Percentiles rank a stretch among this genome's conserved stretches.
Conservation (phyloP, 2,329 filamentous ascomycete species). For the Coniochaeta pulveracea region DNA sequence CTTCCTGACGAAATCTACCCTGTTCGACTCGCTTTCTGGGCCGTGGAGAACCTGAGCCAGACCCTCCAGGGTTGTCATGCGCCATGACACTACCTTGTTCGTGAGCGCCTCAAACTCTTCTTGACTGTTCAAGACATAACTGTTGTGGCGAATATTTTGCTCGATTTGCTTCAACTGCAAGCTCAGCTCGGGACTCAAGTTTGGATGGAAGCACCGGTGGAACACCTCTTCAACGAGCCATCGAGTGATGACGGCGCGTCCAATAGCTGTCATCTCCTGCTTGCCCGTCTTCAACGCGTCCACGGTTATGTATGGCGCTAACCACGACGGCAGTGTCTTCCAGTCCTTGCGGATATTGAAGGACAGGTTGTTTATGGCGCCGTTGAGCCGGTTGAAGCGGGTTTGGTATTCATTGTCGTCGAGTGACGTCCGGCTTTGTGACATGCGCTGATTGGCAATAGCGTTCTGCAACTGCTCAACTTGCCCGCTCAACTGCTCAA, state of each 20-base stretch:
- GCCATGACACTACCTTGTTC: conserved; percentile 83
- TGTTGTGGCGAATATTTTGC: conserved; percentile 70
- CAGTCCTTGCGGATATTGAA: conserved; percentile 97
- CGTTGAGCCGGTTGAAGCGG: conserved; percentile 82
- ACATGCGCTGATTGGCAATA: conserved; percentile 91
- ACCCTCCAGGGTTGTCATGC: conserved; percentile 88
- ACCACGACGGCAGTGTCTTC: conserved; percentile 70
- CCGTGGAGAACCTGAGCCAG: conserved; percentile 60
- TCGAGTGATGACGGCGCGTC: conserved; percentile 74
- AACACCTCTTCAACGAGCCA: conserved; percentile 92
- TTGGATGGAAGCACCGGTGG: conserved; percentile 84
- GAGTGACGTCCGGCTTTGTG: conserved; percentile 83
- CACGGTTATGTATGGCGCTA: conserved; percentile 68
- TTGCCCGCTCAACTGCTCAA: conserved; percentile 76
- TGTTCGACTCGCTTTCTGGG: conserved; percentile 53
- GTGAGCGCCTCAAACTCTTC: conserved; percentile 86
- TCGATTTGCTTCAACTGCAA: conserved; percentile 76
- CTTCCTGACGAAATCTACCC: conserved; percentile 55
- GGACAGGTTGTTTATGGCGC: conserved; percentile 85
- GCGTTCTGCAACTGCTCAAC: conserved; percentile 94
- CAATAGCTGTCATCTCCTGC: conserved; percentile 96
- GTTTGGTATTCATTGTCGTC: conserved; percentile 92
- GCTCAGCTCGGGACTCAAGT: conserved; percentile 66
- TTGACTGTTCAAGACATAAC: conserved; percentile 60
- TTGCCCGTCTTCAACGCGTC: conserved; percentile 80